Evolutionary conservation across 192 early-diverging fungal genomes (phyloP), one percentile per base, ranked within the genome.

Genomic region (Gaertneriomyces sp.): DNA sequence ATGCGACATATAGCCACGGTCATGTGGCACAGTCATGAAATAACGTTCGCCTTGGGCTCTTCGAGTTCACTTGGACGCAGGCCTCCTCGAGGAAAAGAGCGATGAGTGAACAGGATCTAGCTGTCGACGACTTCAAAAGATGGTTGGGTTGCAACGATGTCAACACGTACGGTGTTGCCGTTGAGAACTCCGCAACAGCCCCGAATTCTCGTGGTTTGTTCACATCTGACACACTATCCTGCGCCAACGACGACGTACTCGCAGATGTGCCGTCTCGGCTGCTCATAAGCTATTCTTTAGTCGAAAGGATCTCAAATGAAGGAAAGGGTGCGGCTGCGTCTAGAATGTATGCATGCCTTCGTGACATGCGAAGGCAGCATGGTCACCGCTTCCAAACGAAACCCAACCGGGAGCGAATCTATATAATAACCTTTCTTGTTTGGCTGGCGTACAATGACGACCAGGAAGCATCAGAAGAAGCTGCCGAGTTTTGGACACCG

Each of bases 251-350:
- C 6, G 47, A 61, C 7, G 4, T 58, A 12, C 7, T 68, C 4
- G 66, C 66, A n/a, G 17, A 42, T 12, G 66, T 68, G n/a, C 66
- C 66, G 4, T n/a, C 66, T 16, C n/a, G 19, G 5, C 66, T 68
- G n/a, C 49, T 59, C 46, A 46, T 68, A 17, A 68, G 49, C 58
- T 42, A 20, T 19, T 19, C 17, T 42, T 39, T 60, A 10, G 56
- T 68, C 33, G 4, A 42, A 11, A 45, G 46, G 17, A 68, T 68
- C 40, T 42, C 66, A 17, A 45, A 49, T 9, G 53, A 56, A 12
- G 58, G 66, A 17, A 41, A 14, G 8, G 60, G 17, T 14, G 49
- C 7, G 2, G n/a, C 56, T 6, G 66, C 66, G 9, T 6, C 25
- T 16, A 38, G 50, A 42, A 14, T 68, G 11, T 17, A 6, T 7